Conservation (phyloP, 345 rosid genomes). For the Salix purpurea region DNA sequence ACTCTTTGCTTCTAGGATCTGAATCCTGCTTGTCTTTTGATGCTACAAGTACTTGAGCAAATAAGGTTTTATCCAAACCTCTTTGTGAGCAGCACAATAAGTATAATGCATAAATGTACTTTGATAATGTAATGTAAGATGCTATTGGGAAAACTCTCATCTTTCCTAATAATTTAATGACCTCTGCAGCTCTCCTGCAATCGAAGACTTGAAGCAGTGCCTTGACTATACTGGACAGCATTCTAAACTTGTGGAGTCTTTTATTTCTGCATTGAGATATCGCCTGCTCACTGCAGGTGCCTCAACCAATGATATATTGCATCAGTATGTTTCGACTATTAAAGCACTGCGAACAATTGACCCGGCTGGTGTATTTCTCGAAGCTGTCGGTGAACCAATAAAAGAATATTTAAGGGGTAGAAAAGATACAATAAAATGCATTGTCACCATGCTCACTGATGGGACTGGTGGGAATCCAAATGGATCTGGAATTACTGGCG, state of each 20-base stretch:
- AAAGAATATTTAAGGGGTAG: conserved; percentile 86
- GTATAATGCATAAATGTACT: conserved; percentile 5
- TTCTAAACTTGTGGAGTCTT: conserved; percentile 86
- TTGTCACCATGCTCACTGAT: conserved; percentile 96
- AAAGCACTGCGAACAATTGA: conserved; percentile 92
- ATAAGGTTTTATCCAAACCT: background rate
- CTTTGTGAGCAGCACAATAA: background rate
- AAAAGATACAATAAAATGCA: conserved; percentile 93
- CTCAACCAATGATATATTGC: conserved; percentile 97
- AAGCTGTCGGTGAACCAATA: conserved; percentile 95
- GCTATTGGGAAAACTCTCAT: conserved; percentile 12
- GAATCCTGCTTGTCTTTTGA: background rate
- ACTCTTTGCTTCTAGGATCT: background rate
- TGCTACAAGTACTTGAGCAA: background rate
- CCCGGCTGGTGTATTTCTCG: conserved; percentile 90
- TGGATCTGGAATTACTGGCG: conserved; percentile 82
- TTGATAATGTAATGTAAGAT: conserved; percentile 4
- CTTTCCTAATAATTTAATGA: conserved; percentile 5
- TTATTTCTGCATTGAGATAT: conserved; percentile 76
- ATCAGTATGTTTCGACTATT: conserved; percentile 93
- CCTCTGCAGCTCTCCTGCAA: conserved; percentile 73
- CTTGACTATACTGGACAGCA: conserved; percentile 96
- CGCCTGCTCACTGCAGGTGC: conserved; percentile 98
- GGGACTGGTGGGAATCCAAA: conserved; percentile 79
- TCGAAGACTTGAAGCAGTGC: conserved; percentile 92